These are phyloP conservation scores for Dimocarpus longan DNA, from an alignment of 345 rosid species.

Conservation along the genomic window DNA sequence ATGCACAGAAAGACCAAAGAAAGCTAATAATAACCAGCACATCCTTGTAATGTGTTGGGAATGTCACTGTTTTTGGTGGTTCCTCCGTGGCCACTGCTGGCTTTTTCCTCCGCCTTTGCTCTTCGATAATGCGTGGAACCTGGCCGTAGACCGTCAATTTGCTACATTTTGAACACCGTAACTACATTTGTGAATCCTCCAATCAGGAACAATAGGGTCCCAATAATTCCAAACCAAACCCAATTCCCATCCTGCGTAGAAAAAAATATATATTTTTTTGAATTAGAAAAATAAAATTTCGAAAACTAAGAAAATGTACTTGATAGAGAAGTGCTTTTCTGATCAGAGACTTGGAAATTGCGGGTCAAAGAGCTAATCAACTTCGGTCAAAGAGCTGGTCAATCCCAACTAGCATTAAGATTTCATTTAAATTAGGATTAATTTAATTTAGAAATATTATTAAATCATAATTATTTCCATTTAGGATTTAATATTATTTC, in stretches of 20 bases:
- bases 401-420: too few species aligned
- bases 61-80: neutral
- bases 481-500: too few species aligned
- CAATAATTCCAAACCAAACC: conserved; percentile 60
- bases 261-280: too few species aligned
- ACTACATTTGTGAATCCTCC: conserved; percentile 67
- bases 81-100: conserved; percentile 30
- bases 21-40: conserved; percentile 24
- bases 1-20: neutral
- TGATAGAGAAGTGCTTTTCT: neutral
- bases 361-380: too few species aligned
- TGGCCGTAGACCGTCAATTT: conserved; percentile 44
- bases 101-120: conserved; percentile 39
- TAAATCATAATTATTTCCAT: too few species aligned
- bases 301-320: neutral
- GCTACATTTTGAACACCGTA: conserved; percentile 79
- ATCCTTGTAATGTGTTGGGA: conserved; percentile 28
- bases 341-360: too few species aligned
- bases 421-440: too few species aligned
- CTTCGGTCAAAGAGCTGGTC: too few species aligned
- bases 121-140: conserved; percentile 57
- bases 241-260: conserved; percentile 48
- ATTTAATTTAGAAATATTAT: too few species aligned
- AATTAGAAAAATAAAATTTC: neutral
- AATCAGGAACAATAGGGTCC: conserved; percentile 47